Percentiles rank a stretch among this genome's conserved stretches.
phyloP scores from a whole-genome alignment of 345 rosid species.

The Eucalyptus lansdowneana region DNA sequence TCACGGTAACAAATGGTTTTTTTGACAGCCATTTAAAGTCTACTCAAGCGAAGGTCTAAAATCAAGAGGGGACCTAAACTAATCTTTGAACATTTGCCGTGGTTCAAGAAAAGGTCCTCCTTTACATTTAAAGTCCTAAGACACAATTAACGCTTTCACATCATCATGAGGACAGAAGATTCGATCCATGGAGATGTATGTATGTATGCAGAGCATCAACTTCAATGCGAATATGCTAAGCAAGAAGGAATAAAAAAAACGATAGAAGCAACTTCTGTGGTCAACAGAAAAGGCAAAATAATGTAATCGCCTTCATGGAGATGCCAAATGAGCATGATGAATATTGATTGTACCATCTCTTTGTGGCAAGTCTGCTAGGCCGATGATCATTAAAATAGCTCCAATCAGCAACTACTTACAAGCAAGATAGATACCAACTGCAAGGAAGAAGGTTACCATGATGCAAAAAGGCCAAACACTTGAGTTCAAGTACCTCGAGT shows the following conservation, averaged over 20 bases:
- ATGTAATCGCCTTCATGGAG: background rate
- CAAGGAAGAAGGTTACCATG: background rate
- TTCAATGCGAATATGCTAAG: background rate
- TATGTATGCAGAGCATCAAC: background rate
- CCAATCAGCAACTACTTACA: background rate
- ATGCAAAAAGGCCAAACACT: background rate
- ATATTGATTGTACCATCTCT: background rate
- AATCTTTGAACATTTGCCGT: background rate
- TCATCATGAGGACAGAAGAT: background rate
- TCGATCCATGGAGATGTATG: background rate
- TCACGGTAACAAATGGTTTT: background rate
- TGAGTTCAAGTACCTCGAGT: background rate
- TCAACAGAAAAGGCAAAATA: background rate
- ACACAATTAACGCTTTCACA: background rate
- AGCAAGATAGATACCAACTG: background rate
- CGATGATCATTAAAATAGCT: background rate
- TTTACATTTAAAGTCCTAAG: background rate
- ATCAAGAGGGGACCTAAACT: background rate
- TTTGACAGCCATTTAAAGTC: background rate
- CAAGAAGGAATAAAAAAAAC: background rate
- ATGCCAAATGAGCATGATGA: background rate
- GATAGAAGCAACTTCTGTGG: background rate
- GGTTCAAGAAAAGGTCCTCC: background rate
- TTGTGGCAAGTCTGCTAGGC: background rate
- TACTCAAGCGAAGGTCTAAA: background rate